Conservation (phyloP, 345 rosid species). For the Salix arbutifolia region DNA sequence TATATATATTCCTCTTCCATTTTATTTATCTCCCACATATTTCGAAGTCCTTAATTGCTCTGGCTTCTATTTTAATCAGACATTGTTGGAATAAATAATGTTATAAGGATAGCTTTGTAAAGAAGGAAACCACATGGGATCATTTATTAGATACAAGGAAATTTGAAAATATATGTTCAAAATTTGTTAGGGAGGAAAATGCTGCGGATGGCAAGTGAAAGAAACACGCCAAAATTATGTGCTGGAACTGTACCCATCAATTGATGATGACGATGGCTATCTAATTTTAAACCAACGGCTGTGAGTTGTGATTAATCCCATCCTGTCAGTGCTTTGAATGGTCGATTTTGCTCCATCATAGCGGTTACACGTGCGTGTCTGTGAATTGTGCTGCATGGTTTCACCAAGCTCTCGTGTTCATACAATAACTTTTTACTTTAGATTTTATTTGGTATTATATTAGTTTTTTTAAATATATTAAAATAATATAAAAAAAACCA, state of each 20-base stretch:
- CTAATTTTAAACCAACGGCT: conserved; percentile 40
- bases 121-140: neutral
- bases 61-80: too few species aligned
- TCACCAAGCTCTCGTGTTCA: neutral
- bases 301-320: conserved; percentile 18
- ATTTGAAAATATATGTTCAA: neutral
- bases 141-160: neutral
- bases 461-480: too few species aligned
- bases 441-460: too few species aligned
- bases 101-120: neutral
- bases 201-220: neutral
- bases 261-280: conserved; percentile 32
- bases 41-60: too few species aligned
- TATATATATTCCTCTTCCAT: too few species aligned
- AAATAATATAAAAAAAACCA: too few species aligned
- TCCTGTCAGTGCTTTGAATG: conserved; percentile 17
- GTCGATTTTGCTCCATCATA: conserved; percentile 12
- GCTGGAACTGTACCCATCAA: conserved; percentile 36
- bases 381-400: conserved; percentile 4
- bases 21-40: too few species aligned
- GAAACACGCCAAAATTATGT: conserved; percentile 33
- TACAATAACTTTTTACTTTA: neutral
- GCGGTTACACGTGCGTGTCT: conserved; percentile 1
- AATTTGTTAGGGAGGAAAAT: neutral
- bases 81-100: neutral